These are phyloP conservation scores for Scytalidium sp. DNA, from an alignment of 2,329 filamentous ascomycete species.

Conservation along the genomic window DNA sequence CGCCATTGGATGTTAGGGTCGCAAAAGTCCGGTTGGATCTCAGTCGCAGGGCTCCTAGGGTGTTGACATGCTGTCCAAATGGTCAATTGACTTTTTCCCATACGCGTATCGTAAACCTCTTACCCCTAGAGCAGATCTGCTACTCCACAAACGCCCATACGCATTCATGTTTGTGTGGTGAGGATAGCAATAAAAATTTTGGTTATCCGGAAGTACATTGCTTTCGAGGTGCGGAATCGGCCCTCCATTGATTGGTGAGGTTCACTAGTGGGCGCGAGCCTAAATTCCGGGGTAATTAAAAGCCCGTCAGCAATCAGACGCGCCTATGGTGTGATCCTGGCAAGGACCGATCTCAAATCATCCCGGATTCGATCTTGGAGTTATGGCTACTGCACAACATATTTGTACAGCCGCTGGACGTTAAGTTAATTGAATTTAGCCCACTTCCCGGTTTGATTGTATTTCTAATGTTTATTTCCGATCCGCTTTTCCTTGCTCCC, in stretches of 20 bases:
- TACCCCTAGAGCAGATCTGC: conserved; percentile 28
- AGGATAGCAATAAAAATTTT: too few relatives aligned
- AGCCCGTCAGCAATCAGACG: too few relatives aligned
- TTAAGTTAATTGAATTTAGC: too few relatives aligned
- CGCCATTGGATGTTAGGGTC: conserved; percentile 18
- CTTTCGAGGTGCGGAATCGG: conserved; percentile 4
- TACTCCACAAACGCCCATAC: conserved; percentile 24
- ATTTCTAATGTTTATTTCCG: too few relatives aligned
- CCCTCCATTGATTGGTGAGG: conserved; percentile 1
- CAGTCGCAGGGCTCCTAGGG: conserved; percentile 11
- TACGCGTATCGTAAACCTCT: neutral
- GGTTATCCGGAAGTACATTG: neutral
- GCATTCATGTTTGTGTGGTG: conserved; percentile 21
- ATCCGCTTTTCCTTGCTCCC: too few relatives aligned
- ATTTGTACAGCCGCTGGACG: too few relatives aligned
- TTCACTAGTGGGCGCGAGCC: neutral
- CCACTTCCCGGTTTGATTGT: too few relatives aligned
- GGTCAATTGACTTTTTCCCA: conserved; percentile 14
- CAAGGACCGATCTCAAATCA: too few relatives aligned
- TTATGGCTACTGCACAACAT: too few relatives aligned
- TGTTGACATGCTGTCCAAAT: conserved; percentile 13
- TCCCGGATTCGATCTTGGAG: too few relatives aligned
- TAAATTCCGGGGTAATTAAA: neutral
- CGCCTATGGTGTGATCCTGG: neutral
- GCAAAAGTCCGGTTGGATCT: conserved; percentile 22